Base-by-base conservation (phyloP, 805 yeast genomes). In the Candida pini region DNA sequence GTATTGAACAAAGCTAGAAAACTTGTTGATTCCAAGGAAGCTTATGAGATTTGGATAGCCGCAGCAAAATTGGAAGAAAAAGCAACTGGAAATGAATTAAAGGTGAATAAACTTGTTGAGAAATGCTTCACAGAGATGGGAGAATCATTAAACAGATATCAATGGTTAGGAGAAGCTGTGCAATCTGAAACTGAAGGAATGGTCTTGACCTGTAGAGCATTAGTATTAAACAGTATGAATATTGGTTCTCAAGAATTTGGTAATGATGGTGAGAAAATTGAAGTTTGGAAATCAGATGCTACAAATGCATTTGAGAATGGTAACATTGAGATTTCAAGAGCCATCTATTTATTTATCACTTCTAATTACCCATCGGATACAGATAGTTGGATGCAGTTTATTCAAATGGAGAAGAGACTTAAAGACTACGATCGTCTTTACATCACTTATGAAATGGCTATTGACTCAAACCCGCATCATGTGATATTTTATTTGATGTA, bases 31-130 rank as follows among this genome's bases (percentile, higher is more conserved):
- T 46, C 74, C n/a, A 65, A 68, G 4, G 62, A 65, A 3, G 64
- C 73, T 7, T 57, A 66, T 30, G 64, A 64, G 22, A 65, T 87
- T 2, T 86, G 95, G 90, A 58, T 86, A 3, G 64, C 78, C 0
- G 87, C 87, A 1, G 69, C 78, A 1, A 72, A 77, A 43, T 50
- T 87, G 10, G 94, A 86, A 54, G 90, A 78, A 47, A 61, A 66
- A 37, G 51, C 58, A 1, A 53, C 58, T 4, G 63, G 63, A 6
- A 58, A 63, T n/a, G 66, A 60, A n/a, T 54, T 61, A 1, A 71
- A 74, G 40, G 55, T 79, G 1, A 55, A 55, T 5, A 68, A 65
- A 48, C 47, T 83, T 47, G 48, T 81, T 37, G 56, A 56, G 20
- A 70, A 73, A 50, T 78, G 78, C 31, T 44, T 57, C 28, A 48